Evolutionary conservation across 805 yeast species (phyloP).

Genomic region (Candida nonsorbophila): DNA sequence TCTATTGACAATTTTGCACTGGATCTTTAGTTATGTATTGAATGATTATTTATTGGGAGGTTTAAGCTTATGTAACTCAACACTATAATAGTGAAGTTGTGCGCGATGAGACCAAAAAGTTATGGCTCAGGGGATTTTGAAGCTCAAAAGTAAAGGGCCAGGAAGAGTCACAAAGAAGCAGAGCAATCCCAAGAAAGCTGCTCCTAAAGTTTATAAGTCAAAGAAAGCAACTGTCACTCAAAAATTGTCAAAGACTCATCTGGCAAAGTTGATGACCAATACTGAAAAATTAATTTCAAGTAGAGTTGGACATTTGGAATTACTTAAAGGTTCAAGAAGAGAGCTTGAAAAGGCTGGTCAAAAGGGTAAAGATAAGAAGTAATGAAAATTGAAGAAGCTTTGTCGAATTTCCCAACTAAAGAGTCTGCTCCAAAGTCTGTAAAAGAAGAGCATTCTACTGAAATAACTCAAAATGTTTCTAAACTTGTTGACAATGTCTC

Average conservation of each 20-base stretch:
- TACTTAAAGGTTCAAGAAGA: slow-evolving; percentile 86
- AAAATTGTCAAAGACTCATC: slow-evolving; percentile 54
- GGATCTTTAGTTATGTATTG: slow-evolving; percentile 54
- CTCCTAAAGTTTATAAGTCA: slow-evolving; percentile 65
- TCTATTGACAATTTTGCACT: slow-evolving; percentile 72
- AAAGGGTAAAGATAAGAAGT: slow-evolving; percentile 25
- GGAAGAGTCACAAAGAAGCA: slow-evolving; percentile 63
- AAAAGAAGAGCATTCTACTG: not conserved
- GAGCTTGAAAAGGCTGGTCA: slow-evolving; percentile 64
- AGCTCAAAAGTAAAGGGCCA: slow-evolving; percentile 45
- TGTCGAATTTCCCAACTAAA: slow-evolving; percentile 10
- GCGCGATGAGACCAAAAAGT: slow-evolving; percentile 10
- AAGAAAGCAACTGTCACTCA: slow-evolving; percentile 52
- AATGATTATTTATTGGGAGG: not conserved
- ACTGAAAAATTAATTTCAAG: slow-evolving; percentile 87
- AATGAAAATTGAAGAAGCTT: slow-evolving; percentile 9
- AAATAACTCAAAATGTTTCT: not conserved
- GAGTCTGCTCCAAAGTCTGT: no score
- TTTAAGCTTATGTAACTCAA: no score
- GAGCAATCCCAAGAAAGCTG: slow-evolving; percentile 61
- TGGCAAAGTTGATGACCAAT: slow-evolving; percentile 46
- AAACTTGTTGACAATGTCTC: slow-evolving; percentile 3
- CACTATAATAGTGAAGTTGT: no score
- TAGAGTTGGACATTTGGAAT: slow-evolving; percentile 90
- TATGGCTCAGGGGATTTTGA: slow-evolving; percentile 76